phyloP scores from a whole-genome alignment of 2,329 filamentous ascomycete genomes.

The Daldinia eschscholtzii region DNA sequence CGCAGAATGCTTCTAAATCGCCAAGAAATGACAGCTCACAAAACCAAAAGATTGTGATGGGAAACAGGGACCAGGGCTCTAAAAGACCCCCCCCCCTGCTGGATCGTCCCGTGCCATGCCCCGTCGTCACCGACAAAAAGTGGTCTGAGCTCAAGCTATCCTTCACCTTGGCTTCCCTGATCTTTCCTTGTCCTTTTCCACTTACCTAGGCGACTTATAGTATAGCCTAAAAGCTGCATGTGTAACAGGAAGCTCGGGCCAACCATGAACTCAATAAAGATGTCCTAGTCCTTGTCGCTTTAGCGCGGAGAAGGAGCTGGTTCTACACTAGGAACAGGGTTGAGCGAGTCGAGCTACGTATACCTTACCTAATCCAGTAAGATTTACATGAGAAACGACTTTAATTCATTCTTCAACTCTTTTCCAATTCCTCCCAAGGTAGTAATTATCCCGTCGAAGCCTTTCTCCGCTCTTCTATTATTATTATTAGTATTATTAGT shows the following conservation, averaged over 20 bases:
- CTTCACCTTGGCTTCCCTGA: conserved; percentile 1
- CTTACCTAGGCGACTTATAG: not conserved
- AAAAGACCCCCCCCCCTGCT: conserved; percentile 20
- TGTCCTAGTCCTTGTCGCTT: not conserved
- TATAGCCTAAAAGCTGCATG: not conserved
- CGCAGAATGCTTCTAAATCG: conserved; percentile 28
- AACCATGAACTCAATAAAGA: not conserved
- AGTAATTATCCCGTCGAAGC: not conserved
- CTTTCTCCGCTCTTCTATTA: not conserved
- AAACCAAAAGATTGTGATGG: conserved; percentile 32
- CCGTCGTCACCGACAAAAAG: conserved; percentile 23
- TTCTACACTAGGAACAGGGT: conserved; percentile 3
- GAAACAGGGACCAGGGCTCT: conserved; percentile 35
- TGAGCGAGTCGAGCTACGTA: conserved; percentile 7
- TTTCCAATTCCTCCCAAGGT: not conserved
- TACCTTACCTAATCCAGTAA: conserved; percentile 27
- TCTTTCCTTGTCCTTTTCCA: not conserved
- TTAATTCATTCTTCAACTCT: conserved; percentile 4
- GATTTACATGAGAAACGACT: conserved; percentile 13
- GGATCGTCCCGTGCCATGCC: conserved; percentile 40
- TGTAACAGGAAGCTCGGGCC: not conserved
- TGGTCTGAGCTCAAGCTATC: conserved; percentile 36
- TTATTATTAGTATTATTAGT: too few species aligned
- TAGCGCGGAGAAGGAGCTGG: conserved; percentile 15
- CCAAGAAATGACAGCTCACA: conserved; percentile 42